These are phyloP conservation scores for Crithidia bombi DNA, from an alignment of 208 protist genomes.

Conservation along the genomic window DNA sequence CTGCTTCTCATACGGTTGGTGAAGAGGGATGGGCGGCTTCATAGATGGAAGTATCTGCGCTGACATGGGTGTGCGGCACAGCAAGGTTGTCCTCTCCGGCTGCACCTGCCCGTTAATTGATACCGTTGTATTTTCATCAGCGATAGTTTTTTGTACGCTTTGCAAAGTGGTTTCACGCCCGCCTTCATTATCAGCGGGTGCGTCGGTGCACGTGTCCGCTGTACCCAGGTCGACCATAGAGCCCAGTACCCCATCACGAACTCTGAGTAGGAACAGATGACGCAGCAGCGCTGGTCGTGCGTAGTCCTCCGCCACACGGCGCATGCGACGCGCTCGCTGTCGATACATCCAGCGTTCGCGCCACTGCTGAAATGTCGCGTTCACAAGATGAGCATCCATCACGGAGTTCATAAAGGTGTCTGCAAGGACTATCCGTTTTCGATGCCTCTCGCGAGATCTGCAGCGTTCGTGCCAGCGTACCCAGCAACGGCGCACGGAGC, in stretches of 20 bases:
- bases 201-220: not conserved
- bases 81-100: not conserved
- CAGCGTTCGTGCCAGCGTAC: constrained; percentile 7
- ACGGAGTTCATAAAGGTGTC: constrained; percentile 14
- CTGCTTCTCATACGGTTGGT: not conserved
- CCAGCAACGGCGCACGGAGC: constrained; percentile 4
- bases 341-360: not conserved
- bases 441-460: not conserved
- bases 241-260: constrained; percentile 21
- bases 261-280: constrained; percentile 18
- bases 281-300: constrained; percentile 28
- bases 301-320: constrained; percentile 26
- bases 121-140: not conserved
- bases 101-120: not conserved
- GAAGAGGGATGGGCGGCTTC: constrained; percentile 17
- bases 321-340: constrained; percentile 18
- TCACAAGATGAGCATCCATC: constrained; percentile 4
- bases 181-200: not conserved
- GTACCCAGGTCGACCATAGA: not conserved
- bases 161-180: not conserved
- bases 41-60: not conserved
- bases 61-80: not conserved
- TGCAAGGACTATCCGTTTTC: not conserved
- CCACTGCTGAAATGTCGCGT: constrained; percentile 10
- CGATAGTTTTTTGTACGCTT: not conserved